Base-by-base conservation (phyloP, 2,329 filamentous ascomycete genomes). In the Hymenoscyphus occultus region DNA sequence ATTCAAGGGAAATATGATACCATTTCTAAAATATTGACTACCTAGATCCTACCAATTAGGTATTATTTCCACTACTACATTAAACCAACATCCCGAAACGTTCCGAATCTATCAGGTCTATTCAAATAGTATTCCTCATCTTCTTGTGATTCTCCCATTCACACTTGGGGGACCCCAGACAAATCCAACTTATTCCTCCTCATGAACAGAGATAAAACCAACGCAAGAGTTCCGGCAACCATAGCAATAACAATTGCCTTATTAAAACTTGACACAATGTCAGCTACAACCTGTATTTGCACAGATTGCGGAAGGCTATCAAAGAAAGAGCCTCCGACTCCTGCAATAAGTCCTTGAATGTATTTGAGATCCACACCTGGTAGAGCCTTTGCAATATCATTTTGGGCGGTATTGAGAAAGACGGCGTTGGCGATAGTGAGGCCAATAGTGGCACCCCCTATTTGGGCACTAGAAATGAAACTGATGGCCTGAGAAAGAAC, bases 401-500 rank as follows among this genome's bases (percentile, higher is more conserved):
- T 68, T 31, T 73, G 66, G 0, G 73, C 67, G 31, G 69, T 66
- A 60, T 77, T 78, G 56, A 78, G 70, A 72, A 77, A 79, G 22
- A 77, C 72, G 0, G 69, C 65, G 40, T 76, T 76, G 9, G 76
- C 72, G 56, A 78, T 77, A 13, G 75, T 70, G 7, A 78, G 67
- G 0, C 73, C 70, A 60, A 78, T 73, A 3, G 75, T 73, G 16
- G 73, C 69, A 9, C 75, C 75, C 7, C 66, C 67, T 12, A 77
- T 68, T 61, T 78, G 77, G 1, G 69, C 74, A 45, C 71, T 70
- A 32, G 70, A 75, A 59, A 78, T 77, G 69, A 76, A 78, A 1
- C 75, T 73, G 28, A 78, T 73, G 0, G 74, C 75, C 7, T 68
- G 59, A 13, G 74, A 64, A 9, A 77, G 68, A 5, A 73, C 65